Evolutionary conservation across 495 filamentous ascomycete species (phyloP).

Genomic region (Podospora australis): DNA sequence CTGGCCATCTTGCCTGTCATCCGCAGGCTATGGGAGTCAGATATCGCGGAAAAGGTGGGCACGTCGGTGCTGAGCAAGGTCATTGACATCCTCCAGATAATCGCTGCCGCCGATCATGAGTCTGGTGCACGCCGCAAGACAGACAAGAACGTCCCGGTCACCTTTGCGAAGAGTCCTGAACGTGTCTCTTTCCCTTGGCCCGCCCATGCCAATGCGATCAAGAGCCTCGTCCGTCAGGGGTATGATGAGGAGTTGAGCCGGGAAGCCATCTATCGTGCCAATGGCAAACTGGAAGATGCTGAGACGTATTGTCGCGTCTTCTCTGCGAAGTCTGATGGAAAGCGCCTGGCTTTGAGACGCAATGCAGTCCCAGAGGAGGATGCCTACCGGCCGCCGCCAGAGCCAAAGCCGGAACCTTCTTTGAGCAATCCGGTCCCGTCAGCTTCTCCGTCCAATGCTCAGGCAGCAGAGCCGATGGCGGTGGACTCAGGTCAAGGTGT

Average conservation of each 20-base stretch:
- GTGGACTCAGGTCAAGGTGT: conserved; percentile 21
- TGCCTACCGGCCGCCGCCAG: conserved; percentile 14
- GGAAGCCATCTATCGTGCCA: conserved; percentile 81
- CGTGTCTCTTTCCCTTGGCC: conserved; percentile 24
- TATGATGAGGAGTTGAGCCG: conserved; percentile 53
- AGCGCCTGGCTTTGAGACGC: conserved; percentile 37
- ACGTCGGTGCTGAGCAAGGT: conserved; percentile 69
- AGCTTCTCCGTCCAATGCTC: not conserved
- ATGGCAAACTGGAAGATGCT: conserved; percentile 53
- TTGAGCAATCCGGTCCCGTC: too few species aligned
- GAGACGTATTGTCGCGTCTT: conserved; percentile 66
- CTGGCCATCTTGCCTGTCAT: conserved; percentile 75
- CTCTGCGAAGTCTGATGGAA: conserved; percentile 17
- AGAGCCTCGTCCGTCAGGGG: conserved; percentile 39
- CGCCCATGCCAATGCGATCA: conserved; percentile 37
- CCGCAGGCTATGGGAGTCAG: conserved; percentile 74
- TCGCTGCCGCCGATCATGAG: conserved; percentile 73
- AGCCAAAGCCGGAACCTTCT: conserved; percentile 13
- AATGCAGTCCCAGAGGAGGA: conserved; percentile 63
- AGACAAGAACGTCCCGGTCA: conserved; percentile 16
- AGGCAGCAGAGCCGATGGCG: conserved; percentile 22
- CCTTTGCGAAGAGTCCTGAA: conserved; percentile 23
- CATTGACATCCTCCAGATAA: conserved; percentile 75
- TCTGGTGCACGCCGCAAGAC: conserved; percentile 52
- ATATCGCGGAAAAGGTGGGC: conserved; percentile 69